Base-by-base conservation (phyloP, 192 early-diverging fungal species). In the Coemansia sp. region DNA sequence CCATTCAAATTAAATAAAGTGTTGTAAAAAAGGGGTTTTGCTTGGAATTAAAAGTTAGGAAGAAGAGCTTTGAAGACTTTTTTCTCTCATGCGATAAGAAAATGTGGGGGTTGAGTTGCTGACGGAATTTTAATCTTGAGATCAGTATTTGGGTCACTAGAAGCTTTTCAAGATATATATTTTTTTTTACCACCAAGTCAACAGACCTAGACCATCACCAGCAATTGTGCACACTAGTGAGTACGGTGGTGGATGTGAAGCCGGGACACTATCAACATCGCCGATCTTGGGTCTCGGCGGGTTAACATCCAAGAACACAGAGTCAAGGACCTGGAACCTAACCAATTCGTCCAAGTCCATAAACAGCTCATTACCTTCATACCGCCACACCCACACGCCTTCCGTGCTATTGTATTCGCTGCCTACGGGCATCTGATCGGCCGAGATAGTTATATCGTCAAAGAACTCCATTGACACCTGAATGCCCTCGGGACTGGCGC, bases 371-470 rank as follows among this genome's bases (percentile, higher is more conserved):
- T 88, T 88, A 16, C 89, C 90, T 15, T 92, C 90, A 66, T 91
- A 94, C 52, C 87, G 78, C 95, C 95, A 97, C 3, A 97, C 90
- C 93, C 93, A 97, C 24, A 93, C 88, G 38, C 89, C 88, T 63
- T 93, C 90, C 9, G 65, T 78, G 22, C 73, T 73, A 73, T 92
- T 87, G 84, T 91, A 97, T 24, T 86, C 84, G 29, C 90, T 88
- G 31, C 86, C 85, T 1, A 71, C 42, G 27, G 90, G 92, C 75
- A 95, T 80, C 42, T 88, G 81, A 20, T 70, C 73, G 5, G 84
- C 75, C 2, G 96, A 93, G 31, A 98, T 91, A 43, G 80, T 75
- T 31, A 98, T 95, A 78, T 98, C 96, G 78, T 95, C 94, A 81
- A 98, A 96, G 70, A 96, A 98, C 18, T 90, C 93, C 78, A 96